Conservation (phyloP, 2,329 filamentous ascomycete species). For the Pestalotiopsis sp. region DNA sequence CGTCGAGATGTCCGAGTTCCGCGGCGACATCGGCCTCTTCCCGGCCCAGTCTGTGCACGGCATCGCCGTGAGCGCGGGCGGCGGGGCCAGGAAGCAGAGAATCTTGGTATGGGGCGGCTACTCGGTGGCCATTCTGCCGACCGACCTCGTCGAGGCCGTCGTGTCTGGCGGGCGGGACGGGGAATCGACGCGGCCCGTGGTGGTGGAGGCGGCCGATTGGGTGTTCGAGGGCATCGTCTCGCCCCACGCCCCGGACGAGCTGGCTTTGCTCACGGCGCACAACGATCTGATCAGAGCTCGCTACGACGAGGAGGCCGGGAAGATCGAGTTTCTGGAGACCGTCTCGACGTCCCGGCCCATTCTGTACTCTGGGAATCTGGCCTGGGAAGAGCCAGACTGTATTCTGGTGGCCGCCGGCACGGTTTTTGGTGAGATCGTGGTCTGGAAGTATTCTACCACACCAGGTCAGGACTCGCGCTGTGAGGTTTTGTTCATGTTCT, state of each 20-base stretch:
- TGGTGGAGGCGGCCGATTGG: constrained; percentile 68
- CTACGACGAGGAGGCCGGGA: constrained; percentile 19
- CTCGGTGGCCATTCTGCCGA: constrained; percentile 49
- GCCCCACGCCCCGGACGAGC: constrained; percentile 42
- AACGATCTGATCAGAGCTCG: constrained; percentile 69
- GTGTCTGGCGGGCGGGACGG: constrained; percentile 25
- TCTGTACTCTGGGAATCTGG: constrained; percentile 80
- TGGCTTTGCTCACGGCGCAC: constrained; percentile 79
- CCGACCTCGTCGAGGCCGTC: constrained; percentile 36
- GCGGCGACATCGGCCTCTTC: constrained; percentile 58
- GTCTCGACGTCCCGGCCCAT: constrained; percentile 76
- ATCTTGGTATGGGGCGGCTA: constrained; percentile 73
- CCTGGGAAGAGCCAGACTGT: constrained; percentile 58
- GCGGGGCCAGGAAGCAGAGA: constrained; percentile 21
- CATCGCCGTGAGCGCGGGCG: constrained; percentile 49
- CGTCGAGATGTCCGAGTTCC: constrained; percentile 33
- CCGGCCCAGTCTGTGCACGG: constrained; percentile 74
- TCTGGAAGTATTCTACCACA: constrained; percentile 71
- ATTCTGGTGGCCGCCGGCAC: constrained; percentile 86
- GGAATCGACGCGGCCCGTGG: constrained; percentile 26
- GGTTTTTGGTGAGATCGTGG: constrained; percentile 89
- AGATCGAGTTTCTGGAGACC: constrained; percentile 48
- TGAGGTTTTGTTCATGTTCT: constrained; percentile 56
- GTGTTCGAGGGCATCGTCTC: constrained; percentile 69
- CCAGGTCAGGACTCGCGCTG: constrained; percentile 21